Conservation (phyloP, 2,329 filamentous ascomycete genomes). For the Penicillium sp. region DNA sequence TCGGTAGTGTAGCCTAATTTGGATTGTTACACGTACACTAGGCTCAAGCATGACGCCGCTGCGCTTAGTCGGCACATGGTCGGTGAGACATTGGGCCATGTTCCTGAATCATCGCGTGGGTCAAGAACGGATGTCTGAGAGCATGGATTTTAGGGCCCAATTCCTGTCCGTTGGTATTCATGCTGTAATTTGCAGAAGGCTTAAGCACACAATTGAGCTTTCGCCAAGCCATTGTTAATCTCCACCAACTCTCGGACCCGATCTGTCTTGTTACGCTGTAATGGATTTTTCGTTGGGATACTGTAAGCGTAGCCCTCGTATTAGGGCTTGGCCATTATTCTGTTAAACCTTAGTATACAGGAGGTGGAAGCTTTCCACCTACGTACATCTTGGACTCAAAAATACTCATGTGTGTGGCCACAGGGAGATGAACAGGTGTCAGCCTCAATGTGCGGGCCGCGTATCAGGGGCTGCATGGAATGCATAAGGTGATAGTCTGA, state of each 20-base stretch:
- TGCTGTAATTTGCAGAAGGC: background rate
- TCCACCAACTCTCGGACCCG: background rate
- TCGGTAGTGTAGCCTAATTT: background rate
- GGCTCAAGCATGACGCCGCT: background rate
- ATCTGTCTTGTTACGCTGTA: background rate
- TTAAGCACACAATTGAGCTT: background rate
- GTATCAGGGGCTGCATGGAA: background rate
- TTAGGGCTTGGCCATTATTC: too few relatives aligned
- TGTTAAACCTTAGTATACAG: too few relatives aligned
- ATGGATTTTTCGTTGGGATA: background rate
- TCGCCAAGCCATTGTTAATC: background rate
- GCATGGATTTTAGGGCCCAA: background rate
- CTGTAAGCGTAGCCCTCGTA: background rate
- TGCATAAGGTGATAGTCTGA: background rate
- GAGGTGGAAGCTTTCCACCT: too few relatives aligned
- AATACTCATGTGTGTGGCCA: background rate
- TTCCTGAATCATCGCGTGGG: slow-evolving; percentile 2
- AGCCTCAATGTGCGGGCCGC: background rate
- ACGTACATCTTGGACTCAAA: too few relatives aligned
- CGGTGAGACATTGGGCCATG: slow-evolving; percentile 5
- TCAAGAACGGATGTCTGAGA: slow-evolving; percentile 1
- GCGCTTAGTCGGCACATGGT: background rate
- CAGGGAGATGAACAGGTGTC: background rate
- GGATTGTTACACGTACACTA: background rate
- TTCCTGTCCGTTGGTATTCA: background rate